Evolutionary conservation across 2,329 filamentous ascomycete species (phyloP).

Genomic region (Claviceps paspali): DNA sequence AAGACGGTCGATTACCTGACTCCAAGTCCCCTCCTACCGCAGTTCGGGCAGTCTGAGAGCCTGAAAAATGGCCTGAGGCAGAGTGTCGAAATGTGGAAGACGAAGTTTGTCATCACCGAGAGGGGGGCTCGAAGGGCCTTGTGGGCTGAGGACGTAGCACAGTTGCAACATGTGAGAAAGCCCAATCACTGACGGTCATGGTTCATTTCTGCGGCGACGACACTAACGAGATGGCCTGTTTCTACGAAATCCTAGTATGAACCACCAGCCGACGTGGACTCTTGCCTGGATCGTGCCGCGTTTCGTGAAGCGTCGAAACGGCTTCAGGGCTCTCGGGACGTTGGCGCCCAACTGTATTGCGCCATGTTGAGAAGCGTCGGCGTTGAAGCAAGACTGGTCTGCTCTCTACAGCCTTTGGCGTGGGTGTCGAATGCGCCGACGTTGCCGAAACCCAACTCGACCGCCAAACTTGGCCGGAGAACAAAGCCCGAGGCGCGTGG

Average conservation of each 20-base stretch:
- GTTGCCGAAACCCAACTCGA: constrained; percentile 25
- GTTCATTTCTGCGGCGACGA: too few species aligned
- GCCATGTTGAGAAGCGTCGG: constrained; percentile 71
- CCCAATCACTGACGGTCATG: too few species aligned
- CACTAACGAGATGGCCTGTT: too few species aligned
- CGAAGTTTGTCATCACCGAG: constrained; percentile 55
- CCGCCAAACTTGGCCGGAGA: constrained; percentile 18
- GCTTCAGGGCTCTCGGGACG: constrained; percentile 69
- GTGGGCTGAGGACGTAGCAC: constrained; percentile 57
- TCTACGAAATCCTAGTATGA: constrained; percentile 28
- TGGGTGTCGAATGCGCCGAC: constrained; percentile 42
- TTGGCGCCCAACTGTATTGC: constrained; percentile 84
- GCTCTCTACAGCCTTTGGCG: constrained; percentile 71
- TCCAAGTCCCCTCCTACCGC: constrained; percentile 49
- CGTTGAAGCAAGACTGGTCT: constrained; percentile 69
- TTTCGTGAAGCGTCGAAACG: constrained; percentile 56
- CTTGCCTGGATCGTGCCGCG: constrained; percentile 52
- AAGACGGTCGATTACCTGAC: constrained; percentile 54
- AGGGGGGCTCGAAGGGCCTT: constrained; percentile 53
- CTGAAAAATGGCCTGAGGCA: constrained; percentile 67
- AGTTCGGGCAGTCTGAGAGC: constrained; percentile 62
- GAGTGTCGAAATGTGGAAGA: constrained; percentile 49
- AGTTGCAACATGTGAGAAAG: constrained; percentile 43
- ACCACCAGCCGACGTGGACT: constrained; percentile 48
- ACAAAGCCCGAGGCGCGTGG: constrained; percentile 18